Base-by-base conservation (phyloP, 306 rosid genomes). In the Vigna reflexopilosa region DNA sequence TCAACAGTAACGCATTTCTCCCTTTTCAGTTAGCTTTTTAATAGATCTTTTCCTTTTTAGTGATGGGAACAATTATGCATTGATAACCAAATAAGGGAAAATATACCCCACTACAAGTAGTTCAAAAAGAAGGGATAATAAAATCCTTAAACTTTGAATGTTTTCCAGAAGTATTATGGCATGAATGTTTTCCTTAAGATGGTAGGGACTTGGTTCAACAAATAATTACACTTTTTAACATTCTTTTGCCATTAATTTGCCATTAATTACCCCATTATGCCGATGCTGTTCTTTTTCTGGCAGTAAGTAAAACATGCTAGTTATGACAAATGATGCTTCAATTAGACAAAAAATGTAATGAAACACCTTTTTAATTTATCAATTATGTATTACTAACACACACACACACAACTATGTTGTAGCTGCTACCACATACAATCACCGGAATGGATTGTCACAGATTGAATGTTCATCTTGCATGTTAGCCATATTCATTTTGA, bases 1-100 rank as follows among this genome's bases (percentile, higher is more conserved):
- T 62, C 50, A 59, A 67, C 80, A 77, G 82, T 48, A 22, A 34
- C 44, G 72, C 9, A 15, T 45, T 55, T 67, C 59, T 81, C 56
- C 79, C 66, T 85, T 83, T 77, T 74, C 17, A 17, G 45, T 71
- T 77, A 40, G 66, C 77, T 76, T 86, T 82, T 83, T 79, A 9
- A 47, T 71, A 28, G 85, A 68, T 66, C 62, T 72, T 77, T 55
- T 77, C 59, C 77, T 67, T 73, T 80, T 62, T 34, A 55, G 45
- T 57, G 79, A 61, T 38, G 24, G 57, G 81, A 83, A 81, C 73
- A 44, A 38, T 24, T 63, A 67, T 69, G 51, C 75, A 55, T 47
- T 68, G 67, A 59, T 34, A 45, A 70, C 56, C 56, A 64, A 80
- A 51, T 54, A 75, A 71, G 56, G 36, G 63, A 81, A 79, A 83